Percentiles rank a stretch among this genome's conserved stretches.
Evolutionary conservation across 495 filamentous ascomycete genomes (phyloP).

Genomic region (Xylaria flabelliformis): DNA sequence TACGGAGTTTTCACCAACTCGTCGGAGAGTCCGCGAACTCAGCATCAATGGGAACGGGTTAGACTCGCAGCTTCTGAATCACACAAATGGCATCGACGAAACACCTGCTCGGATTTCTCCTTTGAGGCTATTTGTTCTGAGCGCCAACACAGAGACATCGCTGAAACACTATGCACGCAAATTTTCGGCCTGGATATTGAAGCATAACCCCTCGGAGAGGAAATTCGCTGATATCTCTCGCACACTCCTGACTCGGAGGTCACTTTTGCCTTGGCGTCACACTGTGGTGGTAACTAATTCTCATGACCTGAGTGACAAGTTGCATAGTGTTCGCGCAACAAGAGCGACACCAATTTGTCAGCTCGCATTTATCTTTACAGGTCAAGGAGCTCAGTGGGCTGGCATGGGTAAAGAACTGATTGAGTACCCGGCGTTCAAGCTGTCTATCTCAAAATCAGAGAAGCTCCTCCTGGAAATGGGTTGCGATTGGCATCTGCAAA

Average conservation of each 20-base stretch:
- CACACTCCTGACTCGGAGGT: slow-evolving; percentile 45
- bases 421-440: slow-evolving; percentile 34
- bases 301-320: slow-evolving; percentile 32
- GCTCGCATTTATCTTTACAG: slow-evolving; percentile 49
- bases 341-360: slow-evolving; percentile 32
- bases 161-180: slow-evolving; percentile 29
- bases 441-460: slow-evolving; percentile 42
- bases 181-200: background rate
- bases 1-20: background rate
- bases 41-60: background rate
- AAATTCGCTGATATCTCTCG: slow-evolving; percentile 38
- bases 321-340: slow-evolving; percentile 31
- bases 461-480: slow-evolving; percentile 38
- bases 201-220: background rate
- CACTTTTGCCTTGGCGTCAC: slow-evolving; percentile 44
- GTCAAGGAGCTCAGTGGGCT: slow-evolving; percentile 56
- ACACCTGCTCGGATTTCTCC: background rate
- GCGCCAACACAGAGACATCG: slow-evolving; percentile 33
- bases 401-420: slow-evolving; percentile 61
- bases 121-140: slow-evolving; percentile 2
- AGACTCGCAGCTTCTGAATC: background rate
- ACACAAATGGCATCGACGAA: slow-evolving; percentile 5
- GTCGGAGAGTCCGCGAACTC: too few species aligned
- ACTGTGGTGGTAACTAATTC: slow-evolving; percentile 40
- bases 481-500: slow-evolving; percentile 43